Percentiles rank a stretch among this genome's conserved stretches.
phyloP scores from a whole-genome alignment of 2,329 filamentous ascomycete species.

The Lachnellula cervina region DNA sequence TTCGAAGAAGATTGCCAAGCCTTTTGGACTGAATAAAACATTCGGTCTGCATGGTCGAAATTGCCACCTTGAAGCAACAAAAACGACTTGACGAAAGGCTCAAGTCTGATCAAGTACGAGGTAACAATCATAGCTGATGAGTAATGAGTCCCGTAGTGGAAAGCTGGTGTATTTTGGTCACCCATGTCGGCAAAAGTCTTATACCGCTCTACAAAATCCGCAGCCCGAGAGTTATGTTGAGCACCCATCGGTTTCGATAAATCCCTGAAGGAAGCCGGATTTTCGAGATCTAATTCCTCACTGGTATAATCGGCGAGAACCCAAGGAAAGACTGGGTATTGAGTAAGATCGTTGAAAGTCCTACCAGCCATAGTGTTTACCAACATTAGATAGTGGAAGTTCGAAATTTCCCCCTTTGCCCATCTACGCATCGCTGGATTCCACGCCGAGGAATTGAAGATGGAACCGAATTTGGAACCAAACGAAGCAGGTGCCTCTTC shows the following conservation, averaged over 20 bases:
- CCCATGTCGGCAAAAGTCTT: conserved; percentile 86
- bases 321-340: conserved; percentile 98
- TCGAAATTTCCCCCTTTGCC: conserved; percentile 92
- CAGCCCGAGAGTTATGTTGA: conserved; percentile 70
- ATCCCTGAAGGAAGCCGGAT: conserved; percentile 83
- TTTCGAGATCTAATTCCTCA: conserved; percentile 79
- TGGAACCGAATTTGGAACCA: conserved; percentile 83
- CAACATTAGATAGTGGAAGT: conserved; percentile 98
- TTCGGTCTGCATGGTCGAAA: conserved; percentile 91
- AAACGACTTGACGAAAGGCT: conserved; percentile 95
- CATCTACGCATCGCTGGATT: conserved; percentile 85
- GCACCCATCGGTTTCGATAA: conserved; percentile 95
- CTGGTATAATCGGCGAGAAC: conserved; percentile 94
- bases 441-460: conserved; percentile 78
- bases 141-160: conserved; percentile 98
- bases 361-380: conserved; percentile 95
- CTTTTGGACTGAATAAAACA: conserved; percentile 89
- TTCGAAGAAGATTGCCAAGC: conserved; percentile 87
- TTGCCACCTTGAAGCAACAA: conserved; percentile 89
- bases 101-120: conserved; percentile 89
- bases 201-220: conserved; percentile 79
- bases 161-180: conserved; percentile 68
- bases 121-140: conserved; percentile 99
- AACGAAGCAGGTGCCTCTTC: conserved; percentile 60
- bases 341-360: conserved; percentile 96